Evolutionary conservation across 306 rosid genomes (phyloP), one percentile per base, ranked within the genome.

Genomic region (Fagus crenata): DNA sequence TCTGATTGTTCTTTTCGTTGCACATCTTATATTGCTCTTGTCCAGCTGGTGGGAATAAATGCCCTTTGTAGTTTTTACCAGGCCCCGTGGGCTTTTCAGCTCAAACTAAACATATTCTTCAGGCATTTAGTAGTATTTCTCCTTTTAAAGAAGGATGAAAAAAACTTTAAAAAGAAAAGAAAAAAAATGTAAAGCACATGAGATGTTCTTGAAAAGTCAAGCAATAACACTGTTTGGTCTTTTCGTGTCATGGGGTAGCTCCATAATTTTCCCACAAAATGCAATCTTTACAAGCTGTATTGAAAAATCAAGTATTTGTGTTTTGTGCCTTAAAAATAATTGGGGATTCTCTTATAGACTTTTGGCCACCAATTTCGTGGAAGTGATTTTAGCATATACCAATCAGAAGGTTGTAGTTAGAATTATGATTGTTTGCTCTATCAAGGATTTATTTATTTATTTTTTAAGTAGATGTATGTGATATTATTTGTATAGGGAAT

Each of bases 181-280:
- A 22, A 65, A 15, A 35, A 69, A 74, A 6, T 8, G 54, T 18
- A 56, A 36, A 58, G 69, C 84, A 81, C 81, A 76, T 64, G 81
- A 33, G 36, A 75, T 64, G 81, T 71, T 76, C 36, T 67, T 71
- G 63, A 59, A 71, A 81, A 71, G 81, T 32, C 69, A 39, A 71
- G 69, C 74, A 81, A 63, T 40, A 12, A 28, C n/a, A 35, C 49
- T 40, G 41, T 58, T 49, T 14, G 75, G 78, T n/a, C 67, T 22
- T 33, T 49, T 46, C 37, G 3, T 14, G 36, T 33, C 49, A 33
- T 53, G 4, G 53, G 28, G 9, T 6, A 8, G 54, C 75, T 12
- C 51, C 78, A 22, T 56, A 8, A 2, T 49, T 49, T n/a, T 54
- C 32, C 60, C 60, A 54, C 60, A 8, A 18, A 4, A 32, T 5